These are phyloP conservation scores for Botryotinia calthae DNA, from an alignment of 2,329 filamentous ascomycete genomes.

Conservation along the genomic window DNA sequence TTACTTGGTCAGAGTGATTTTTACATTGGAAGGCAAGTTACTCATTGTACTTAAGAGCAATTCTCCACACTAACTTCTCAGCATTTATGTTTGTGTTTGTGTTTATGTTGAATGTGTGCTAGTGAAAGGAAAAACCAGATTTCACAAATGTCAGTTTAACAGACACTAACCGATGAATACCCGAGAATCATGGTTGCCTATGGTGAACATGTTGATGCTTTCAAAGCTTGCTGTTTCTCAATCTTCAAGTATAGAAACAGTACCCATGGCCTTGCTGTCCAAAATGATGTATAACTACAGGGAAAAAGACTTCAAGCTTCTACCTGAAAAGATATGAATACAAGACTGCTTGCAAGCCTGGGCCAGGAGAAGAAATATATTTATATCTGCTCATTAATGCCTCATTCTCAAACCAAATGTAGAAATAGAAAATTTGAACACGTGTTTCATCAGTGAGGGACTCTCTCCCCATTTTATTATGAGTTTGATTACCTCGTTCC, in stretches of 20 bases:
- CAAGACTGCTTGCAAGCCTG: not conserved
- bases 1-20: not conserved
- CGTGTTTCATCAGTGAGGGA: not conserved
- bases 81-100: not conserved
- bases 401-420: too few species aligned
- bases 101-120: not conserved
- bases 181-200: not conserved
- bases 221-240: too few species aligned
- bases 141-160: not conserved
- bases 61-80: fast-evolving
- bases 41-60: not conserved
- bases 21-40: not conserved
- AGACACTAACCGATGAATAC: not conserved
- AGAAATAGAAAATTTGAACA: too few species aligned
- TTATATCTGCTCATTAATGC: not conserved
- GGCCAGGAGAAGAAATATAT: not conserved
- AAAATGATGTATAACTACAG: not conserved
- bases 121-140: not conserved
- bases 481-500: not conserved
- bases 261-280: not conserved
- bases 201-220: not conserved
- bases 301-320: not conserved
- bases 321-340: not conserved
- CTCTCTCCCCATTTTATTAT: too few species aligned
- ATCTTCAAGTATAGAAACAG: not conserved